These are phyloP conservation scores for Wickerhamiella vanderwaltii DNA, from an alignment of 805 yeast genomes.

Conservation along the genomic window DNA sequence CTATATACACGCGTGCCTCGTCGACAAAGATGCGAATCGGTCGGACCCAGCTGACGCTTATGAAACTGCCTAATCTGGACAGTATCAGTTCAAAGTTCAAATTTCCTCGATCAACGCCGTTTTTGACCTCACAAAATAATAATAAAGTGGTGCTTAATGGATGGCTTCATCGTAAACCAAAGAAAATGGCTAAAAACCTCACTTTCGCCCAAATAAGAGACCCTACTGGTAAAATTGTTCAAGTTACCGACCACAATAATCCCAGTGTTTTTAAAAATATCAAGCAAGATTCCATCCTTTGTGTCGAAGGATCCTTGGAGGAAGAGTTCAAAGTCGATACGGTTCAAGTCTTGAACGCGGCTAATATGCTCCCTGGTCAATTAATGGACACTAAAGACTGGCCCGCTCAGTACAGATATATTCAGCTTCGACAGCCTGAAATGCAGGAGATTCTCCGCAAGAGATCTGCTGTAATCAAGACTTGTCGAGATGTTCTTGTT, in stretches of 20 bases:
- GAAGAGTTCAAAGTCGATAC: conserved; percentile 45
- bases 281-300: conserved; percentile 65
- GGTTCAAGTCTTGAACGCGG: conserved; percentile 46
- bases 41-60: too few species aligned
- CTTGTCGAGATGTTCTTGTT: conserved; percentile 31
- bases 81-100: conserved; percentile 10
- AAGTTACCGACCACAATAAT: conserved; percentile 37
- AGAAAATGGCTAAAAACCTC: conserved; percentile 49
- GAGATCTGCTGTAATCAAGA: conserved; percentile 28
- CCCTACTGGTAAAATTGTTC: conserved; percentile 51
- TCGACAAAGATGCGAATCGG: too few species aligned
- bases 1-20: too few species aligned
- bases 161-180: conserved; percentile 70
- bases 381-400: conserved; percentile 44
- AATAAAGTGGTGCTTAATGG: conserved; percentile 48
- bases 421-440: conserved; percentile 51
- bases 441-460: conserved; percentile 22
- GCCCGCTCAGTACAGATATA: conserved; percentile 70
- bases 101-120: conserved; percentile 14
- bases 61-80: conserved; percentile 10
- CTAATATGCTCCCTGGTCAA: conserved; percentile 56
- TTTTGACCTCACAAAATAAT: background rate
- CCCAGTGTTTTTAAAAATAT: conserved; percentile 33
- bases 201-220: conserved; percentile 72
- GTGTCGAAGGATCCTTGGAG: conserved; percentile 41